Evolutionary conservation across 371 early-diverging fungal species (phyloP).

Genomic region (Mucor sp.): DNA sequence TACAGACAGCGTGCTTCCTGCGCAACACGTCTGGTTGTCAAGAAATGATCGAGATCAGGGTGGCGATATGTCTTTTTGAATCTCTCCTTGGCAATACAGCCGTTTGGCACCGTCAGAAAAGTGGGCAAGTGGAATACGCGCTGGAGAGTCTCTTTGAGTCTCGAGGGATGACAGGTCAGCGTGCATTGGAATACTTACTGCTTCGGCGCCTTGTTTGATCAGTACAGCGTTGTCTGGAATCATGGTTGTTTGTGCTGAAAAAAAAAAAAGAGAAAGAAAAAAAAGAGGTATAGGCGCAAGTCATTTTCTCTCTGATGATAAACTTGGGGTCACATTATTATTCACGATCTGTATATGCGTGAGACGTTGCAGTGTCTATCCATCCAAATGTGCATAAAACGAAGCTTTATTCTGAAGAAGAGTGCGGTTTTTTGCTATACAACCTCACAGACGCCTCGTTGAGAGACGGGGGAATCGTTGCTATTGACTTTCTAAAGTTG

Average conservation of each 20-base stretch:
- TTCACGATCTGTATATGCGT: no score
- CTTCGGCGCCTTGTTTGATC: slow-evolving; percentile 45
- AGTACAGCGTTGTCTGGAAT: slow-evolving; percentile 21
- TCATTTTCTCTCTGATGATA: neutral
- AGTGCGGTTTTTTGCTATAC: slow-evolving; percentile 26
- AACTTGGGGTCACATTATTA: no score
- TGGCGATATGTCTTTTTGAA: slow-evolving; percentile 93
- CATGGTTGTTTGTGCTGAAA: slow-evolving; percentile 1
- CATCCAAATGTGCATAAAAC: no score
- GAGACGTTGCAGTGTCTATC: no score
- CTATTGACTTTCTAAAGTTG: slow-evolving; percentile 16
- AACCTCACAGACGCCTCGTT: slow-evolving; percentile 14
- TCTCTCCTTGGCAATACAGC: slow-evolving; percentile 67
- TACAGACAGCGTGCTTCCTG: slow-evolving; percentile 86
- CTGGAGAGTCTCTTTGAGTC: neutral
- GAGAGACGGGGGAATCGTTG: slow-evolving; percentile 23
- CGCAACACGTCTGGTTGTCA: slow-evolving; percentile 75
- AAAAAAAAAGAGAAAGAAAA: neutral
- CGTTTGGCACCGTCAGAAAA: slow-evolving; percentile 21
- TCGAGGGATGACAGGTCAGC: neutral
- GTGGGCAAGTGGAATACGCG: slow-evolving; percentile 26
- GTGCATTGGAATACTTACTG: slow-evolving; percentile 19
- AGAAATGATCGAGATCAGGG: slow-evolving; percentile 83
- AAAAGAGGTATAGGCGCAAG: neutral
- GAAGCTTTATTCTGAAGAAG: neutral